Percentiles rank a stretch among this genome's conserved stretches.
phyloP scores from a whole-genome alignment of 176 grass and related monocot species.

The Carex myosuroides region DNA sequence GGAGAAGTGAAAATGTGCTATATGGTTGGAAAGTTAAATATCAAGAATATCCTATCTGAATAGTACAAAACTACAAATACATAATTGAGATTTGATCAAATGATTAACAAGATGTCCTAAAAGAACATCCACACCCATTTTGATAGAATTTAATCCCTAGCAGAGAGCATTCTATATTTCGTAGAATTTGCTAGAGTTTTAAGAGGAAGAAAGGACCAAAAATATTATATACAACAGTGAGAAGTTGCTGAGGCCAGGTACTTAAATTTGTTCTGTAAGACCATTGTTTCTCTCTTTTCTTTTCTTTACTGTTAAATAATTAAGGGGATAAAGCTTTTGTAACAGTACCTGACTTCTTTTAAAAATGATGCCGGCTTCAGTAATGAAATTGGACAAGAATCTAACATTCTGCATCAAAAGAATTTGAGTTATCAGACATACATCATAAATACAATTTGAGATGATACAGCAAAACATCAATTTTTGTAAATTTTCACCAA shows the following conservation, averaged over 20 bases:
- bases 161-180: background rate
- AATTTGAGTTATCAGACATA: constrained; percentile 21
- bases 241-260: background rate
- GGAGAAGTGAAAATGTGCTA: background rate
- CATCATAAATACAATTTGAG: background rate
- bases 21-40: background rate
- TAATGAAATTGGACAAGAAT: constrained; percentile 82
- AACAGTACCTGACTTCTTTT: constrained; percentile 76
- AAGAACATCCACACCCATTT: background rate
- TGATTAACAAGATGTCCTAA: background rate
- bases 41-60: background rate
- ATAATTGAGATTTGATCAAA: background rate
- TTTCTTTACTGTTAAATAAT: background rate
- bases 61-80: background rate
- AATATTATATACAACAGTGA: background rate
- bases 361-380: constrained; percentile 91
- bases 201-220: background rate
- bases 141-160: background rate
- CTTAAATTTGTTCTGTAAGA: background rate
- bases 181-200: background rate
- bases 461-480: background rate
- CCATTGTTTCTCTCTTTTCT: background rate
- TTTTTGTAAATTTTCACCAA: background rate
- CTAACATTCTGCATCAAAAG: constrained; percentile 71
- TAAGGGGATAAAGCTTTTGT: background rate